Base-by-base conservation (phyloP, 306 rosid species). In the Pterocarpus macrocarpus region DNA sequence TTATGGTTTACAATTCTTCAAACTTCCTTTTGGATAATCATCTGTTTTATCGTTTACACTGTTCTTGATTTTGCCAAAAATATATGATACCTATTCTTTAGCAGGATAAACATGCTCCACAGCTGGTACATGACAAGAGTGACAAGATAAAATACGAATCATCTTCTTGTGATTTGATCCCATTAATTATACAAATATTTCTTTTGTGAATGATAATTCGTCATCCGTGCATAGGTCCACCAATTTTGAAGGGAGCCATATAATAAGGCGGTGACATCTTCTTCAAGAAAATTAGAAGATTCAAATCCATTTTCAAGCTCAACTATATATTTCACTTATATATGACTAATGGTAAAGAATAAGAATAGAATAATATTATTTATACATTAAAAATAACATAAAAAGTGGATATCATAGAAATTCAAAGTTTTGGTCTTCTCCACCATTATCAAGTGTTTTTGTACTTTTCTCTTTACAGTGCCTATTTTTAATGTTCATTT, bases 111-210 rank as follows among this genome's bases (percentile, higher is more conserved):
- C 64, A 61, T 61, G 64, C 11, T 71, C 58, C 32, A 35, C 41
- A 57, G 34, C 36, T 44, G 70, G 16, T 32, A 38, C 44, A 50
- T 12, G n/a, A 50, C 32, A 71, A 59, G 17, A 61, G 5, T 66
- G 74, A 41, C 13, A 68, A 56, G 7, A 5, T 71, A 50, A 52
- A 3, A 15, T 50, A 43, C 3, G 14, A 55, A 65, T 73, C 53
- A 73, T 33, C 22, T 33, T 11, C 53, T 56, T 17, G 4, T 52
- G 73, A 62, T 75, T 57, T 74, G 61, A 43, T 81, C 69, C 17
- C 10, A 22, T 58, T 28, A 43, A 61, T 32, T 33, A 33, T n/a
- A 36, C 36, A 17, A 43, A 5, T 11, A 47, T 6, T 9, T 17
- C 5, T 30, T 39, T 11, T 53, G 58, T 43, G 22, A 67, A 55